Percentiles rank a stretch among this genome's conserved stretches.
phyloP scores from a whole-genome alignment of 306 rosid genomes.

The Lathyrus sativus region DNA sequence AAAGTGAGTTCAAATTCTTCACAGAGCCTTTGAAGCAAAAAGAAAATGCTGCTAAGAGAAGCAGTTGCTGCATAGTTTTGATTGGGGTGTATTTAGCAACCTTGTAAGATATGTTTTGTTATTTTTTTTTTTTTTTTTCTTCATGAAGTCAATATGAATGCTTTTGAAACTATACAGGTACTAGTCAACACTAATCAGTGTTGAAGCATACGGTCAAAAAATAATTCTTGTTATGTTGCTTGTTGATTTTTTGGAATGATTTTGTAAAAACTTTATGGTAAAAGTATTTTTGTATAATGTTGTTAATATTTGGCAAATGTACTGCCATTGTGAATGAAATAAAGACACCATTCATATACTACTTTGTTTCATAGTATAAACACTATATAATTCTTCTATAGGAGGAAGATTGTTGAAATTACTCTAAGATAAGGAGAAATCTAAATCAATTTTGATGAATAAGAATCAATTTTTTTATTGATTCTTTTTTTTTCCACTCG shows the following conservation, averaged over 20 bases:
- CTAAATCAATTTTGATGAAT: too few relatives aligned
- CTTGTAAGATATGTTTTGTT: not conserved
- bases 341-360: too few relatives aligned
- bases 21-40: not conserved
- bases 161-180: not conserved
- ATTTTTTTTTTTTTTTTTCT: conserved; percentile 6
- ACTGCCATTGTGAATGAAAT: not conserved
- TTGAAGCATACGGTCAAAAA: not conserved
- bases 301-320: not conserved
- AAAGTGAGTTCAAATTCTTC: conserved; percentile 19
- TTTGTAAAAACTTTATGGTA: conserved; percentile 2
- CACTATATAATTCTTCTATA: too few relatives aligned
- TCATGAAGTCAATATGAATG: conserved; percentile 1
- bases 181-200: conserved; percentile 20
- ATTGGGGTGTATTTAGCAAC: conserved; percentile 12
- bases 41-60: conserved; percentile 2
- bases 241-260: conserved; percentile 14
- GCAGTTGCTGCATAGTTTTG: conserved; percentile 36
- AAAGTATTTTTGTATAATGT: not conserved
- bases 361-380: too few relatives aligned
- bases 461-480: too few relatives aligned
- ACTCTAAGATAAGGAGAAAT: too few relatives aligned
- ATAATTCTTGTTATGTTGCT: conserved; percentile 18
- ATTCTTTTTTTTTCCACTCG: too few relatives aligned
- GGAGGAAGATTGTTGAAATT: too few relatives aligned